Evolutionary conservation across 2,329 filamentous ascomycete species (phyloP), one percentile per base, ranked within the genome.

Genomic region (Colletotrichum navitas): DNA sequence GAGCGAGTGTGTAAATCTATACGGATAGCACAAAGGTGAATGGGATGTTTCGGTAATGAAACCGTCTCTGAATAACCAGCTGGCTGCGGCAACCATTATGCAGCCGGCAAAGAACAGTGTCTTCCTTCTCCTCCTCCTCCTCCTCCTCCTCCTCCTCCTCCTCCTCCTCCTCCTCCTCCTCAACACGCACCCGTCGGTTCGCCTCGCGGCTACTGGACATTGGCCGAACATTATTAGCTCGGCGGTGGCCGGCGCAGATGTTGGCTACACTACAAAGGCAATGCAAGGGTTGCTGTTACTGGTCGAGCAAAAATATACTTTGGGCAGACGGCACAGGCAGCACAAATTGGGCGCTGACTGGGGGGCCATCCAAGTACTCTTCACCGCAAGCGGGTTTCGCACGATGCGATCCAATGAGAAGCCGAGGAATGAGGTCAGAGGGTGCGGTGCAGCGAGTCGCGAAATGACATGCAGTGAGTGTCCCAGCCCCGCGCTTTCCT

Each of bases 221-320:
- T 68, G 16, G 59, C 43, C 43, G 10, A 45, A 45, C 69, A 6
- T 41, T 41, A 60, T 59, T 63, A 66, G 65, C 66, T 64, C 39
- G 66, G 60, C 65, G 47, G 60, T 69, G 69, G 65, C 68, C 65
- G 65, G 69, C 60, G 59, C 59, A 63, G 36, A 64, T 55, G 69
- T 60, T 65, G 66, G 60, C 69, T 60, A 64, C 60, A 72, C 66
- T 24, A n/a, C n/a, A 63, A 51, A 29, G 43, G 45, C 16, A 34
- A 51, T 34, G 18, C 29, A 29, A 43, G 6, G 45, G 32, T n/a
- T 64, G 51, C 29, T 64, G 29, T 34, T 41, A 68, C n/a, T 68
- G 59, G 39, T 29, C 36, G 43, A 29, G 14, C 18, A 36, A 14
- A 39, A 43, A 60, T 18, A 52, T 52, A 52, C 49, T 52, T 32